phyloP scores from a whole-genome alignment of 331 rosid genomes.

The Rhamnella rubrinervis region DNA sequence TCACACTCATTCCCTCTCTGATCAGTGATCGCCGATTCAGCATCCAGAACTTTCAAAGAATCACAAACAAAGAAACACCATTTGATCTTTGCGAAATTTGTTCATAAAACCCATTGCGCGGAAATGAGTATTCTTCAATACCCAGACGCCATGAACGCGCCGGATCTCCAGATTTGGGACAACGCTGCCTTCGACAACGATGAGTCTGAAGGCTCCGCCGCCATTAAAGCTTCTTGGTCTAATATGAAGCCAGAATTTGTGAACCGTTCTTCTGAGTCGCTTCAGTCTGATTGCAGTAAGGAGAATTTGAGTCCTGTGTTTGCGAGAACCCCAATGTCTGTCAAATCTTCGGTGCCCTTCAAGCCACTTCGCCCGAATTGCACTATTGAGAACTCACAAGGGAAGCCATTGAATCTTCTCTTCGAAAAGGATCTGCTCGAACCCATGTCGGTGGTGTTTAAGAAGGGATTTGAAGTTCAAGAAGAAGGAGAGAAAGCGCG shows the following conservation, averaged over 20 bases:
- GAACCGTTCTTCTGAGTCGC: conserved; percentile 31
- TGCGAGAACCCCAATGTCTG: conserved; percentile 32
- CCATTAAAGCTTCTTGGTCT: conserved; percentile 47
- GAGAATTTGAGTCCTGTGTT: conserved; percentile 56
- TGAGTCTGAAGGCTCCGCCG: conserved; percentile 24
- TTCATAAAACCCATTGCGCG: conserved; percentile 5
- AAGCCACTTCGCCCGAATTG: conserved; percentile 34
- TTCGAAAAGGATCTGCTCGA: conserved; percentile 14
- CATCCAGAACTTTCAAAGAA: conserved; percentile 12
- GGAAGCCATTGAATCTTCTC: conserved; percentile 33
- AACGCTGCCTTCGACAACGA: conserved; percentile 81
- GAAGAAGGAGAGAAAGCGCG: conserved; percentile 28
- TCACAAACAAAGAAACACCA: neutral
- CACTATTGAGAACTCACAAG: conserved; percentile 29
- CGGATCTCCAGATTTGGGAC: conserved; percentile 76
- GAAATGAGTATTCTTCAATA: conserved; percentile 53
- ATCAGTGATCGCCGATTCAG: conserved; percentile 5
- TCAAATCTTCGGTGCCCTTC: conserved; percentile 31
- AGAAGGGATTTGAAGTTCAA: conserved; percentile 19
- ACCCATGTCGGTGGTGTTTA: neutral
- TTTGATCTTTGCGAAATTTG: neutral
- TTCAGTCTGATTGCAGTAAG: conserved; percentile 55
- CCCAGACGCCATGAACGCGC: conserved; percentile 43
- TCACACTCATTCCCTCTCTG: conserved; percentile 13
- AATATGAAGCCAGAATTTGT: conserved; percentile 21